Evolutionary conservation across 441 rosid species (phyloP), one percentile per base, ranked within the genome.

Genomic region (Flueggea neowawraea): DNA sequence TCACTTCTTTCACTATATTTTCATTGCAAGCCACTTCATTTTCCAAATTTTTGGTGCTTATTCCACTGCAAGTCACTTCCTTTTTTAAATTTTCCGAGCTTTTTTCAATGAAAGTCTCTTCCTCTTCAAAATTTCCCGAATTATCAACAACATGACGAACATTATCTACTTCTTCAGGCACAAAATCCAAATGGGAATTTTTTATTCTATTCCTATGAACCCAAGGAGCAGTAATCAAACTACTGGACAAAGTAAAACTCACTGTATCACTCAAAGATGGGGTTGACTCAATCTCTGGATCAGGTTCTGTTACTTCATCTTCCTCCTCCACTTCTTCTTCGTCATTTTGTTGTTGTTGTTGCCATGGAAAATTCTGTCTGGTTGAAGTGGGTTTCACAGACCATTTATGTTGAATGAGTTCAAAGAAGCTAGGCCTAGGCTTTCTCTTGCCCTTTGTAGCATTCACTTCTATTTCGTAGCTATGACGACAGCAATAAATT

Each of bases 391-490:
- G 60, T 60, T 80, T 88, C n/a, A 64, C 57, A 51, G 89, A 77
- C 97, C 98, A 92, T 64, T 88, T 92, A 16, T 78, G 80, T 0
- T 77, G 87, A 75, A 92, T 77, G 69, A 83, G 86, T 32, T 87
- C 86, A 66, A 84, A 79, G 56, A 90, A 90, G 22, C 94, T 83
- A 22, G 97, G 96, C 71, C 70, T 78, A 16, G 85, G 80, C 75
- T 82, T 84, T 66, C 90, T 81, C 77, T 67, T 84, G 66, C 62
- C 79, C 75, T 70, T 79, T 55, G 66, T 58, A 22, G 73, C 60
- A 33, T 68, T 73, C 65, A 64, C 65, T 9, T 55, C 41, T 1
- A 8, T 36, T 36, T 36, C 41, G 9, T 5, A 73, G 54, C 60
- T 70, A 64, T 41, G 60, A 32, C 73, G 70, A 58, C 67, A 71